Base-by-base conservation (phyloP, 805 yeast species). In the Saturnispora hagleri region DNA sequence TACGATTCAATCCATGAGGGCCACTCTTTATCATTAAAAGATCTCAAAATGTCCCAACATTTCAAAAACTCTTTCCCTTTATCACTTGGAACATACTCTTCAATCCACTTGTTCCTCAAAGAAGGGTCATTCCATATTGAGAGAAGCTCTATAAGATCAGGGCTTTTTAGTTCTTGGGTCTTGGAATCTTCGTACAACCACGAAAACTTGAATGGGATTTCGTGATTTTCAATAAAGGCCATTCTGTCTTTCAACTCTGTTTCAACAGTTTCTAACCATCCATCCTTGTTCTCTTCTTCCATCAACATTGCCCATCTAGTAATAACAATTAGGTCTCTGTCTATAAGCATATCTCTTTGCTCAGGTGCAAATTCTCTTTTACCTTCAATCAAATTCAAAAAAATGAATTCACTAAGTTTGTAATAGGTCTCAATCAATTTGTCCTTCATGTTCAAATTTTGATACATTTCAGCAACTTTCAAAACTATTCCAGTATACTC, bases 401-500 rank as follows among this genome's bases (percentile, higher is more conserved):
- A 65, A 17, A 66, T 53, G 46, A 53, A 66, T 15, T 63, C 61
- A 36, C 61, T 52, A 35, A 66, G 50, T 38, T 56, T 57, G n/a
- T 53, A 45, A 43, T 66, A 89, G 8, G 87, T 68, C 55, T 74
- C 72, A 36, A 78, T 73, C 0, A 96, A 95, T 49, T 84, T 85
- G 13, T 78, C 78, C 33, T 62, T 57, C 80, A 77, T 74, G 20
- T 73, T 75, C 58, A 89, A 66, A 41, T 82, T 73, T 60, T 88
- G 96, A 62, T 80, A 86, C 89, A 89, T 84, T 61, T 89, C 96
- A 10, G 85, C 95, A 35, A 88, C 71, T 61, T 90, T 88, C 64
- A 91, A 72, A 61, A 90, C 95, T 50, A 91, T 79, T 0, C 97
- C 97, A 0, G 97, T 90, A 65, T 86, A 90, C 61, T 86, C 91